Percentiles rank a stretch among this genome's conserved stretches.
These are phyloP conservation scores for Arxiozyma telluris DNA, from an alignment of 1,139 yeast species.

Conservation along the genomic window DNA sequence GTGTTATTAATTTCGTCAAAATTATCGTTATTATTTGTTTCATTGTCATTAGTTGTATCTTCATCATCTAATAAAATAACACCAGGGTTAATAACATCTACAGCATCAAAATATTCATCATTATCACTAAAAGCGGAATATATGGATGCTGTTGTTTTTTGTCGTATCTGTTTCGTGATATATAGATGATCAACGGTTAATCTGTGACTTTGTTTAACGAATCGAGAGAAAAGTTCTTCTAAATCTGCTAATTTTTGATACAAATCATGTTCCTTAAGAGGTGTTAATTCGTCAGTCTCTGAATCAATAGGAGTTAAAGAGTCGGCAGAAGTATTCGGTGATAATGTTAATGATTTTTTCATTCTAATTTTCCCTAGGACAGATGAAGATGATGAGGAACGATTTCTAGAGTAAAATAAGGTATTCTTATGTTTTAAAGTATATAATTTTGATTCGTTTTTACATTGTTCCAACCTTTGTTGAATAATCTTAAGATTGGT, in stretches of 20 bases:
- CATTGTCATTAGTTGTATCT: constrained; percentile 9
- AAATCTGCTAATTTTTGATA: constrained; percentile 20
- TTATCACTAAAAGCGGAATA: constrained; percentile 22
- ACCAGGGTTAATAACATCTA: constrained; percentile 22
- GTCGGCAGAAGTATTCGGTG: constrained; percentile 14
- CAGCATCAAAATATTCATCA: constrained; percentile 30
- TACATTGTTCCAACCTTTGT: constrained; percentile 21
- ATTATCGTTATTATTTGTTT: not conserved
- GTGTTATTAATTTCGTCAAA: not conserved
- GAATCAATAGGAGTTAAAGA: constrained; percentile 8
- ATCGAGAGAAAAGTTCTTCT: constrained; percentile 17
- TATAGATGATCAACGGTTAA: constrained; percentile 14
- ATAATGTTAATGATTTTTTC: constrained; percentile 6
- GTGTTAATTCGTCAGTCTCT: not conserved
- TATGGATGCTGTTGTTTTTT: constrained; percentile 10
- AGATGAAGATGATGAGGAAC: constrained; percentile 12
- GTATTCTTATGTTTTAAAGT: constrained; percentile 2
- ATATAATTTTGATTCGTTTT: constrained; percentile 18
- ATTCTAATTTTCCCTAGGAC: constrained; percentile 3
- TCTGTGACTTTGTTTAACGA: constrained; percentile 17
- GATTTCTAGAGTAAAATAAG: not conserved
- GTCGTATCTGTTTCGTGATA: constrained; percentile 10
- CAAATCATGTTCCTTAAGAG: constrained; percentile 14
- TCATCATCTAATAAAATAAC: constrained; percentile 29
- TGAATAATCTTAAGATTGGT: constrained; percentile 16